Evolutionary conservation across 495 filamentous ascomycete genomes (phyloP), one percentile per base, ranked within the genome.

Genomic region (Annulohypoxylon stygium): DNA sequence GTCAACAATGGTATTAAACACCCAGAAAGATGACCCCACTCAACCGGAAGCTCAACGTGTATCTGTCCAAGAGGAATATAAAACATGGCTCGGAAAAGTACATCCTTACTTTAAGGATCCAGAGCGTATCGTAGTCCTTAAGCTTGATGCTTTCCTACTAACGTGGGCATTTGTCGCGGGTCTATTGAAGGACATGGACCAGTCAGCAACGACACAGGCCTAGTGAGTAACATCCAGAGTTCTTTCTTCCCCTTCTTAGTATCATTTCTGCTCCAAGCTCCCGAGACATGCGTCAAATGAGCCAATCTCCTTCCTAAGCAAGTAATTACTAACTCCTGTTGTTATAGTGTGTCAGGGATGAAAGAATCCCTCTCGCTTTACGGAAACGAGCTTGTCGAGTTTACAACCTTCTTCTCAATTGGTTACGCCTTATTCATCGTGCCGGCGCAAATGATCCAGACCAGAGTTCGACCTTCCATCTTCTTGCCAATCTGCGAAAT

Each of bases 371-470:
- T 87, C 18, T 60, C 76, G n/a, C 78, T 88, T 14, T 76, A 84
- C 25, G 84, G 84, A 0, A 84, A 83, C 64, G 76, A 88, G 54
- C 47, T 77, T 10, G 68, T 75, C 45, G 61, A 78, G 20, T 83
- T 88, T 75, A 86, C 84, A 57, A 84, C 84, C 7, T 78, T 74
- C 57, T 81, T 75, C 67, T 88, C 85, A 0, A 79, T 86, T 1
- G 87, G 86, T n/a, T 85, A 87, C 58, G 81, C 87, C 0, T 80
- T 88, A 33, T 85, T 85, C 8, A 78, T 87, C 45, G 83, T 88
- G 18, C 87, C 86, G 0, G 82, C 80, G 62, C 86, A 88, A 62
- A 75, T 88, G 5, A 76, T 88, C 9, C 75, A 88, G 25, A 89
- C 85, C 4, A 75, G 79, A 76, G 61, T 81, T 10, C 65, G 79